Evolutionary conservation across 2,329 filamentous ascomycete species (phyloP).

Genomic region (Aureobasidium lini): DNA sequence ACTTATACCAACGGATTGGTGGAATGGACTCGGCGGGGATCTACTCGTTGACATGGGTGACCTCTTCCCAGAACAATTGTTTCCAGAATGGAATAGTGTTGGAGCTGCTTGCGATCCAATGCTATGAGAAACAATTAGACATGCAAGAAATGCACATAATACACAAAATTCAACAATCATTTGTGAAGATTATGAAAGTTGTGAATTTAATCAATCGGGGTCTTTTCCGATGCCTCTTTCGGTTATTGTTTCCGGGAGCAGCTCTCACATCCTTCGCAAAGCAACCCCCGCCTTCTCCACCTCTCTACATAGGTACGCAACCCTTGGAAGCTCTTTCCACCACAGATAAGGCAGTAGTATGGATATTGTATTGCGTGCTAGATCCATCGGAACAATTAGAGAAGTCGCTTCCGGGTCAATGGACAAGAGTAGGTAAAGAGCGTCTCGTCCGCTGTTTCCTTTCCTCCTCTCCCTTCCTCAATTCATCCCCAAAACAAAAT

Average conservation of each 20-base stretch:
- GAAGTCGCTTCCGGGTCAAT: background rate
- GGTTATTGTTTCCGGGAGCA: background rate
- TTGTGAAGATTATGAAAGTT: too few species aligned
- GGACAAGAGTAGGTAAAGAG: background rate
- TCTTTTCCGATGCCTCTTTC: background rate
- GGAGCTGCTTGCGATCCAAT: background rate
- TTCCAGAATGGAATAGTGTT: background rate
- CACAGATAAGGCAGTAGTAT: background rate
- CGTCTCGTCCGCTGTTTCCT: too few species aligned
- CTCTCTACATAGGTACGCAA: slow-evolving; percentile 1
- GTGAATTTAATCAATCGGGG: too few species aligned
- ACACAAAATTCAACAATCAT: too few species aligned
- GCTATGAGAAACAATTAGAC: background rate
- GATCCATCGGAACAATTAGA: background rate
- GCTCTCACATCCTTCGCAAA: background rate
- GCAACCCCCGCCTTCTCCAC: slow-evolving; percentile 4
- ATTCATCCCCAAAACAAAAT: background rate
- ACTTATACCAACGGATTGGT: background rate
- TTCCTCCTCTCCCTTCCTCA: background rate
- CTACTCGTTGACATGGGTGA: background rate
- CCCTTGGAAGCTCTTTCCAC: background rate
- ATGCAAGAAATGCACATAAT: too few species aligned
- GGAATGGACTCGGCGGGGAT: background rate
- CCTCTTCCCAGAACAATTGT: background rate
- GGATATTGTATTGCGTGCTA: background rate